Evolutionary conservation across 345 rosid species (phyloP).

Genomic region (Eucalyptus paniculata): DNA sequence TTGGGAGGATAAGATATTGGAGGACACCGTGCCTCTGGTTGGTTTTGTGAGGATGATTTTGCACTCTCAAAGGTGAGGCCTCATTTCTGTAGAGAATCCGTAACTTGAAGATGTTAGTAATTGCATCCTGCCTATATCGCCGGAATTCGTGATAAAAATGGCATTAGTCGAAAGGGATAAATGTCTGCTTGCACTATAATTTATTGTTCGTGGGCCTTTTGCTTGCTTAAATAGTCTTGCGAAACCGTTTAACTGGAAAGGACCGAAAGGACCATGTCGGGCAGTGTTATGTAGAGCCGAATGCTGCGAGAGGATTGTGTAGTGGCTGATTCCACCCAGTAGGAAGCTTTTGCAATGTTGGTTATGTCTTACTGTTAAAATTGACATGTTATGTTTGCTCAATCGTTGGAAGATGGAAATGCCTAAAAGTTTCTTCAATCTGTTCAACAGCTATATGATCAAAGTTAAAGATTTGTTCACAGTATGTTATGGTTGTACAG

Average conservation of each 20-base stretch:
- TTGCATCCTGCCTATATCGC: background rate
- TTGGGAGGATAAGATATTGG: constrained; percentile 84
- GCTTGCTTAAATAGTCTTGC: background rate
- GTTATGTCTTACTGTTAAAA: background rate
- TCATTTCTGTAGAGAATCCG: background rate
- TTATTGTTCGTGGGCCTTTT: background rate
- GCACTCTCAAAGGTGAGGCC: constrained; percentile 65
- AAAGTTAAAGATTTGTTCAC: background rate
- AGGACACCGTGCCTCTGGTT: constrained; percentile 89
- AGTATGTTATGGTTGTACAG: background rate
- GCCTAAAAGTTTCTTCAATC: background rate
- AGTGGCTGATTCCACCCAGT: background rate
- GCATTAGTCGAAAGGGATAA: background rate
- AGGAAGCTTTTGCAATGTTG: background rate
- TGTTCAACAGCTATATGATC: background rate
- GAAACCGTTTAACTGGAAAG: background rate
- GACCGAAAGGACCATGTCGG: background rate
- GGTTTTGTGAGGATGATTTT: constrained; percentile 87
- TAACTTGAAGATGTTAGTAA: background rate
- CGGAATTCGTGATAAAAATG: background rate
- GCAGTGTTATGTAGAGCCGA: background rate
- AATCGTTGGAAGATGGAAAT: background rate
- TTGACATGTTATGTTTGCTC: background rate
- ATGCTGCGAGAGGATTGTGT: background rate
- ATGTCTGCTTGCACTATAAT: background rate